Percentiles rank a stretch among this genome's conserved stretches.
Evolutionary conservation across 257 asterid genomes (phyloP).

Genomic region (Craterostigma plantagineum): DNA sequence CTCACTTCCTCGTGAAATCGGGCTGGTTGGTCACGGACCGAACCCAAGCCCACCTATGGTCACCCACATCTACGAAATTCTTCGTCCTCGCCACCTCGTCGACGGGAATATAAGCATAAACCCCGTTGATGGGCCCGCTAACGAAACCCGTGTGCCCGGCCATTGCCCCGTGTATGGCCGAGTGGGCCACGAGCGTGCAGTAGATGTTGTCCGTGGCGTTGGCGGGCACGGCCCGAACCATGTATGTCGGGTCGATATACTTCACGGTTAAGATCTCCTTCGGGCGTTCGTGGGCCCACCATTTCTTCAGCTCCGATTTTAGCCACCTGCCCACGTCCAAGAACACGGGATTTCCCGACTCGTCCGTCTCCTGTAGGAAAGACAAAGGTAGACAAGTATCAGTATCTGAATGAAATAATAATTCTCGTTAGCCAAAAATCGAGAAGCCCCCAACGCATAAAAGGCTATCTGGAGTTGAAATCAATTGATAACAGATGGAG

Average conservation of each 20-base stretch:
- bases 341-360: slow-evolving; percentile 58
- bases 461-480: too few relatives aligned
- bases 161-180: slow-evolving; percentile 76
- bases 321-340: slow-evolving; percentile 70
- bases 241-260: slow-evolving; percentile 65
- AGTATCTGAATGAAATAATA: too few relatives aligned
- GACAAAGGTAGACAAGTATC: too few relatives aligned
- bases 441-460: too few relatives aligned
- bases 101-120: slow-evolving; percentile 61
- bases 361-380: slow-evolving; percentile 47
- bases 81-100: slow-evolving; percentile 51
- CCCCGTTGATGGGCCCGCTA: slow-evolving; percentile 48
- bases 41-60: slow-evolving; percentile 89
- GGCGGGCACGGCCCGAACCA: slow-evolving; percentile 61
- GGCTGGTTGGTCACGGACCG: slow-evolving; percentile 75
- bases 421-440: too few relatives aligned
- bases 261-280: slow-evolving; percentile 48
- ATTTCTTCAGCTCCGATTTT: slow-evolving; percentile 53
- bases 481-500: too few relatives aligned
- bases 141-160: slow-evolving; percentile 79
- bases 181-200: slow-evolving; percentile 58
- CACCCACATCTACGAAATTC: slow-evolving; percentile 37
- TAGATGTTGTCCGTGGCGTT: slow-evolving; percentile 60
- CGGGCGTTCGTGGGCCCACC: slow-evolving; percentile 64
- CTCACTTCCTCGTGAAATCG: slow-evolving; percentile 18